phyloP scores from a whole-genome alignment of 1,284 basidiomycete genomes.

The Coniophora puteana region DNA sequence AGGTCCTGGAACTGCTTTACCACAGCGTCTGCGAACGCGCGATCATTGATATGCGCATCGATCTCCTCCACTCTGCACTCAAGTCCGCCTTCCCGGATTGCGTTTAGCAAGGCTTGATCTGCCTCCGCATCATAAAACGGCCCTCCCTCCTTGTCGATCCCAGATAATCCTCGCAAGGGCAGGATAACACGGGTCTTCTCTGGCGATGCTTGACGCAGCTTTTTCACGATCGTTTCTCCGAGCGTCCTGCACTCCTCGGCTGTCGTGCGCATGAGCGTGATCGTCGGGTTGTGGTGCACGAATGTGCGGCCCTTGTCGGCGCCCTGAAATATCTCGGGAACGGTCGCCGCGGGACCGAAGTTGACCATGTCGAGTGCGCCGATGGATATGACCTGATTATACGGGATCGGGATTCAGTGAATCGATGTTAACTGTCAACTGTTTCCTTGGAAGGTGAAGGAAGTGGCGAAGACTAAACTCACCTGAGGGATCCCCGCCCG shows the following conservation, averaged over 20 bases:
- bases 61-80: slow-evolving; percentile 18
- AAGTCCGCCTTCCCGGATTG: slow-evolving; percentile 13
- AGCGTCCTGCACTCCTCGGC: slow-evolving; percentile 18
- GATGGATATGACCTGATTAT: slow-evolving; percentile 23
- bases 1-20: slow-evolving; percentile 17
- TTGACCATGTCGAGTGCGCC: slow-evolving; percentile 28
- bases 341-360: slow-evolving; percentile 20
- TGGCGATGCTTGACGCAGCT: slow-evolving; percentile 15
- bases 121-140: slow-evolving; percentile 23
- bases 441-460: no score
- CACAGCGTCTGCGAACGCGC: slow-evolving; percentile 16
- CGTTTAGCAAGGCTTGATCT: slow-evolving; percentile 16
- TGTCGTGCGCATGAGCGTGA: slow-evolving; percentile 28
- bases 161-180: slow-evolving; percentile 22
- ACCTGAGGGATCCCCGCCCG: slow-evolving; percentile 13
- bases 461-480: no score
- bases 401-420: no score
- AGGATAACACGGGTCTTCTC: slow-evolving; percentile 17
- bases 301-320: slow-evolving; percentile 12
- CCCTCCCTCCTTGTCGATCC: slow-evolving; percentile 16
- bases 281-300: slow-evolving; percentile 18
- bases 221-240: slow-evolving; percentile 17
- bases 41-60: slow-evolving; percentile 21
- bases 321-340: slow-evolving; percentile 14
- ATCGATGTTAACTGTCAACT: no score